Percentiles rank a stretch among this genome's conserved stretches.
Evolutionary conservation across 2,329 filamentous ascomycete genomes (phyloP).

Genomic region (Didymella glomerata): DNA sequence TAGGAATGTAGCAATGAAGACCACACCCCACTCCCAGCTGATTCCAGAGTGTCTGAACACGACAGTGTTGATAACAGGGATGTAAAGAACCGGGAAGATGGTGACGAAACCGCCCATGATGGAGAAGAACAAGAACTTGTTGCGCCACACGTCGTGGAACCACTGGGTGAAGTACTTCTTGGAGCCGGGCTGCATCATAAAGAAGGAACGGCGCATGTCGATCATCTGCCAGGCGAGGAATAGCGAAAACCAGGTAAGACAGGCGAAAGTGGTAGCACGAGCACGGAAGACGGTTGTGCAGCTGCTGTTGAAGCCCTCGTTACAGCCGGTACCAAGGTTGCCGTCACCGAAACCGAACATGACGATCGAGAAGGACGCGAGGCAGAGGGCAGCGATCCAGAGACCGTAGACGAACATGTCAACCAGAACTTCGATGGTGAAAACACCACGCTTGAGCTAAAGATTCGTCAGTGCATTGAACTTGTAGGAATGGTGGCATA

Average conservation of each 20-base stretch:
- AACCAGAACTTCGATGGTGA: constrained; percentile 46
- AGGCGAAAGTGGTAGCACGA: constrained; percentile 76
- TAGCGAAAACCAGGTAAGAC: constrained; percentile 77
- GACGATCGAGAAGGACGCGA: constrained; percentile 46
- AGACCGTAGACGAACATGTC: constrained; percentile 51
- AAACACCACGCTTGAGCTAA: constrained; percentile 48
- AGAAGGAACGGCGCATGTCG: constrained; percentile 75
- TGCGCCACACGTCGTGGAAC: constrained; percentile 73
- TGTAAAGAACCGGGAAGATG: constrained; percentile 60
- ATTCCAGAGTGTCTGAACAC: constrained; percentile 74
- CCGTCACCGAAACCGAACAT: constrained; percentile 47
- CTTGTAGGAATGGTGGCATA: background rate
- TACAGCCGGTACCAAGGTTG: constrained; percentile 45
- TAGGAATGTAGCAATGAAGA: constrained; percentile 67
- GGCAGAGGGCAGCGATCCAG: constrained; percentile 46
- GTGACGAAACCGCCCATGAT: constrained; percentile 48
- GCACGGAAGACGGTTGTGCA: constrained; percentile 57
- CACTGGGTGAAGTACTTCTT: constrained; percentile 67
- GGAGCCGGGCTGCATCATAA: constrained; percentile 72
- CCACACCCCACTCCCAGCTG: constrained; percentile 73
- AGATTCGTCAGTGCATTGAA: constrained; percentile 20
- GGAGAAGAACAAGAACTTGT: constrained; percentile 68
- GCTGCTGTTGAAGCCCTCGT: constrained; percentile 36
- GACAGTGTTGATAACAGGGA: constrained; percentile 70
- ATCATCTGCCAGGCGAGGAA: constrained; percentile 79